A percentile compares a stretch with the other conserved stretches of the same genome.
Conservation (phyloP, 371 early-diverging fungal genomes). For the Homolaphlyctis polyrhiza region DNA sequence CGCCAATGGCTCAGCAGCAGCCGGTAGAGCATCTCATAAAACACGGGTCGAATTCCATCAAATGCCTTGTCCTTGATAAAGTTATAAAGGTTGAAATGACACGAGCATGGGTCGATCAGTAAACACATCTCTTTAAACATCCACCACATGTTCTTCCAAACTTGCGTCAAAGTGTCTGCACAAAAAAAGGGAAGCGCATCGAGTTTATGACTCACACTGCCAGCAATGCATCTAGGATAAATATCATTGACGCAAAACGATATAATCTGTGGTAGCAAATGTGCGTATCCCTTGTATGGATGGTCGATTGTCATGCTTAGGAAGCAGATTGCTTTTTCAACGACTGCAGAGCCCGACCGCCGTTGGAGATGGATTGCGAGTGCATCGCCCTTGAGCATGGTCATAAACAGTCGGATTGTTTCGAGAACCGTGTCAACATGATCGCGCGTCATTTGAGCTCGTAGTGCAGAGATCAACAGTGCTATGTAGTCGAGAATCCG, state of each 20-base stretch:
- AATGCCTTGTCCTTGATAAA: conserved; percentile 6
- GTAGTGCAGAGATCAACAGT: neutral
- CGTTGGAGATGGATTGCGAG: neutral
- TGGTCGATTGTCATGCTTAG: neutral
- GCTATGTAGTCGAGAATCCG: neutral
- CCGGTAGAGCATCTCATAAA: neutral
- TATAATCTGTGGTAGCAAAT: conserved; percentile 6
- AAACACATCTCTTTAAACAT: too few relatives aligned
- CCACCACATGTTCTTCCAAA: too few relatives aligned
- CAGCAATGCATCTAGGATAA: conserved; percentile 3
- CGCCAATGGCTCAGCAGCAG: conserved; percentile 8
- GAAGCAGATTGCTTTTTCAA: neutral
- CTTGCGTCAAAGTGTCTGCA: too few relatives aligned
- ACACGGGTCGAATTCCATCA: neutral
- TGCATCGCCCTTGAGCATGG: neutral
- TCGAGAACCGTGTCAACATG: neutral
- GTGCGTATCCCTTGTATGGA: neutral
- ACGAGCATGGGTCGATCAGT: too few relatives aligned
- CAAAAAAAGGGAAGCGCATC: too few relatives aligned
- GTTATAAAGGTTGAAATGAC: too few relatives aligned
- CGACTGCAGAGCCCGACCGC: neutral
- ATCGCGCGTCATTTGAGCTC: neutral
- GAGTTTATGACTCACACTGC: neutral
- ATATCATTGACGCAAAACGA: neutral
- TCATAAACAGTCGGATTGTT: neutral